Base-by-base conservation (phyloP, 2,329 filamentous ascomycete genomes). In the Incumbomyces delicatus region DNA sequence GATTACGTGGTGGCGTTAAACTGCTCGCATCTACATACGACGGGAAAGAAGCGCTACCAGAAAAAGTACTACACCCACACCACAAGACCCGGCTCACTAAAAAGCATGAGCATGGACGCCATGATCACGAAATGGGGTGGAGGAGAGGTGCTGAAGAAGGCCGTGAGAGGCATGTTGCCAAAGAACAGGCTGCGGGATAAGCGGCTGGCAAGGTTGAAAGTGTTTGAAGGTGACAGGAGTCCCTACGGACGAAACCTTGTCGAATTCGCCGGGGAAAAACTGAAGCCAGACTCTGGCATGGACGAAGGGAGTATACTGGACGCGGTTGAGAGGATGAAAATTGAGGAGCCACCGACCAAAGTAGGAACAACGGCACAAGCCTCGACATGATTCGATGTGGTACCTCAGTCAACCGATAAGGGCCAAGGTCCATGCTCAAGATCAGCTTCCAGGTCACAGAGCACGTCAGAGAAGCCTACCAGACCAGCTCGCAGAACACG, bases 51-150 rank as follows among this genome's bases (percentile, higher is more conserved):
- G 73, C 85, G 81, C 65, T 83, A 79, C 69, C 87, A 94, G 72
- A 98, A 98, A 75, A 82, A 81, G 56, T 98, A 98, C 76, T 95
- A 95, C 74, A 80, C 86, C 45, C 92, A 96, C 69, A 94, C 82
- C 56, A 96, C 92, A 18, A 77, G 87, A 11, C 92, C 92, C 0
- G 92, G 92, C 46, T 85, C 80, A 59, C 73, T 98, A 59, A 85
- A 85, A 71, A 76, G 81, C 60, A 85, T 98, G 64, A 94, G 83
- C 48, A 95, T 98, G 90, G 90, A 96, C 62, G 79, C 81, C 57
- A 78, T 98, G 74, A 92, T 95, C 75, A 83, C 79, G 60, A 95
- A 95, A 74, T 85, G 87, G 72, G 92, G 92, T 54, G 92, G 92
- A 41, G 83, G 83, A 32, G 92, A 98, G 75, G 82, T 98, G 32